phyloP scores from a whole-genome alignment of 169 alveolate species.

The Plasmodium gallinaceum region DNA sequence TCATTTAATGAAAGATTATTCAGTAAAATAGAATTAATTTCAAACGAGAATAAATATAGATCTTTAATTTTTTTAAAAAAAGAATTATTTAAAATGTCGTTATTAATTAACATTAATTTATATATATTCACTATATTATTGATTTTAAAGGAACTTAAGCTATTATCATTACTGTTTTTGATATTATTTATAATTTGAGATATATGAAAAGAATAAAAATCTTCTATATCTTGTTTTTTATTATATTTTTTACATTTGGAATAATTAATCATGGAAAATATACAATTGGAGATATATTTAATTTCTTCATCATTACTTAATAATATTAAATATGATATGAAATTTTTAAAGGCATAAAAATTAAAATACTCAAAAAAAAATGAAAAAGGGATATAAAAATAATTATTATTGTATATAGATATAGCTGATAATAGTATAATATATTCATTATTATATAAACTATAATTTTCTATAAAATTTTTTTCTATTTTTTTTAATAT shows the following conservation, averaged over 20 bases:
- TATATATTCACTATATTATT: slow-evolving; percentile 52
- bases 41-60: slow-evolving; percentile 36
- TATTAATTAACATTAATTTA: slow-evolving; percentile 39
- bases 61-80: slow-evolving; percentile 67
- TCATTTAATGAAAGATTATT: slow-evolving; percentile 42
- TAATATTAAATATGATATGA: slow-evolving; percentile 36
- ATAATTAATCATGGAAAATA: slow-evolving; percentile 1
- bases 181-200: slow-evolving; percentile 10
- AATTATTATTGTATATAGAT: slow-evolving; percentile 66
- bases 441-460: slow-evolving; percentile 55
- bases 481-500: slow-evolving; percentile 53
- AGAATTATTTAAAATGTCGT: slow-evolving; percentile 8
- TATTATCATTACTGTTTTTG: not conserved
- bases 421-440: slow-evolving; percentile 61
- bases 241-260: not conserved
- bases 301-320: slow-evolving; percentile 68
- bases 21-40: slow-evolving; percentile 25
- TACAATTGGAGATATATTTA: slow-evolving; percentile 30
- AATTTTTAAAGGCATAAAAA: slow-evolving; percentile 29
- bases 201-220: slow-evolving; percentile 28
- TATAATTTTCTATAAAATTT: slow-evolving; percentile 44
- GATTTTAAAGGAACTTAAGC: slow-evolving; percentile 3
- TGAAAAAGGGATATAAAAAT: slow-evolving; percentile 41
- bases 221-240: slow-evolving; percentile 16
- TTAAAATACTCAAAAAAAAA: slow-evolving; percentile 67